These are phyloP conservation scores for Penicillium psychrofluorescens DNA, from an alignment of 495 filamentous ascomycete species.

Conservation along the genomic window DNA sequence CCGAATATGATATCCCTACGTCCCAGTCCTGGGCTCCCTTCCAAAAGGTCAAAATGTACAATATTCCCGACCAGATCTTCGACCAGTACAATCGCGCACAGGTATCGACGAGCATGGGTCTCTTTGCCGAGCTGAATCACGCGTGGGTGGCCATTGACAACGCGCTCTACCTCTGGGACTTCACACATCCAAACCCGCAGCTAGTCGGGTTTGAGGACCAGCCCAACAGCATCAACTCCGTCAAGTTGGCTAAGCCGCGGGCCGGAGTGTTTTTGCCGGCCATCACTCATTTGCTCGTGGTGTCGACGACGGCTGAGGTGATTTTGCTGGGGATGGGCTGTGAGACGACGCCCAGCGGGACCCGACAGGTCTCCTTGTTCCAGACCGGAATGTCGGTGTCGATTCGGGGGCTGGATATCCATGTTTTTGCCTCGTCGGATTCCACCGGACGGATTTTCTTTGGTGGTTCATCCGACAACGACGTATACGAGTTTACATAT, in stretches of 20 bases:
- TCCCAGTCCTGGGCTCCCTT: conserved; percentile 78
- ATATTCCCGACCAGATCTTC: conserved; percentile 82
- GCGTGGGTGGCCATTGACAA: conserved; percentile 96
- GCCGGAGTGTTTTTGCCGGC: conserved; percentile 72
- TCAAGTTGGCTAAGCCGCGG: conserved; percentile 74
- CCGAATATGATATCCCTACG: conserved; percentile 75
- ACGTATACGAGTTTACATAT: conserved; percentile 90
- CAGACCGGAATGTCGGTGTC: conserved; percentile 74
- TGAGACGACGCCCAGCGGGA: conserved; percentile 51
- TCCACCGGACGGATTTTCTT: conserved; percentile 88
- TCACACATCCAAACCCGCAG: conserved; percentile 77
- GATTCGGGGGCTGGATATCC: conserved; percentile 64
- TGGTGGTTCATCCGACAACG: conserved; percentile 66
- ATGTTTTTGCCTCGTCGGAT: conserved; percentile 66
- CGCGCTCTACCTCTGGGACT: conserved; percentile 95
- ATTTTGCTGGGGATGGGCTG: conserved; percentile 73
- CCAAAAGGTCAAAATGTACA: conserved; percentile 70
- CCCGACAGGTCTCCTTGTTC: conserved; percentile 65
- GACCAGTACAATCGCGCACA: conserved; percentile 81
- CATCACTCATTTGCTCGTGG: conserved; percentile 79
- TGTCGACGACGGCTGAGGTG: conserved; percentile 79
- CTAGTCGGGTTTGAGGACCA: conserved; percentile 91
- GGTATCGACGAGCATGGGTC: conserved; percentile 78
- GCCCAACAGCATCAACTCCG: conserved; percentile 72
- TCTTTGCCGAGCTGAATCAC: conserved; percentile 88